Conservation (phyloP, 129 eudicot species). For the Erigeron canadensis region DNA sequence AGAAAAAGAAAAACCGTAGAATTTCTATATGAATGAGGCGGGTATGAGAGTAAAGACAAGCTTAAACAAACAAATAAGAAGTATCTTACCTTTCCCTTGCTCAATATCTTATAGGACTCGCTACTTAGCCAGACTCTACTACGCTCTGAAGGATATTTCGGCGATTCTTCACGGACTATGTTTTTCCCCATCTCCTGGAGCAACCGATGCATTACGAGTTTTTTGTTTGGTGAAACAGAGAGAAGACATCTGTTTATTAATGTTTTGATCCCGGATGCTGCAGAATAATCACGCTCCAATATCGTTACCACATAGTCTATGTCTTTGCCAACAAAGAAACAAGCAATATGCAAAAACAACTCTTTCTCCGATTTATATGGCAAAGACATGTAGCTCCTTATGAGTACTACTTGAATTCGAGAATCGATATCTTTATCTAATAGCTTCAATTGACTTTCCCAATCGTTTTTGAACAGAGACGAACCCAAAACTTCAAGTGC, state of each 20-base stretch:
- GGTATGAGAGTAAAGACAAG: background rate
- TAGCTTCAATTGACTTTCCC: conserved; percentile 7
- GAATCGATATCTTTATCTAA: background rate
- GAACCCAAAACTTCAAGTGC: background rate
- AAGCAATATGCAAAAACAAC: conserved; percentile 40
- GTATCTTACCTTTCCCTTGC: conserved; percentile 1
- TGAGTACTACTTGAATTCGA: background rate
- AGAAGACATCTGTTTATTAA: too few relatives aligned
- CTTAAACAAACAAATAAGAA: background rate
- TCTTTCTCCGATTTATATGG: conserved; percentile 1
- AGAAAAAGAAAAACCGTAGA: background rate
- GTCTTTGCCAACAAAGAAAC: conserved; percentile 38
- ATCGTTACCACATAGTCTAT: background rate
- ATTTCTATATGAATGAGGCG: background rate
- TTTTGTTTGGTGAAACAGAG: too few relatives aligned
- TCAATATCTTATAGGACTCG: conserved; percentile 12
- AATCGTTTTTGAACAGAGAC: background rate
- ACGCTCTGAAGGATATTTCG: background rate
- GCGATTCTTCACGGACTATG: too few relatives aligned
- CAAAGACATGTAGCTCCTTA: conserved; percentile 3
- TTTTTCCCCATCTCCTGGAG: too few relatives aligned
- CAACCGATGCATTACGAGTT: too few relatives aligned
- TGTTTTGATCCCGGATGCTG: too few relatives aligned
- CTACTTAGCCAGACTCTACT: conserved; percentile 6
- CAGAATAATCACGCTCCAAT: too few relatives aligned